A percentile compares a stretch with the other conserved stretches of the same genome.
These are phyloP conservation scores for Exserohilum rostratum DNA, from an alignment of 2,329 filamentous ascomycete genomes.

Conservation along the genomic window DNA sequence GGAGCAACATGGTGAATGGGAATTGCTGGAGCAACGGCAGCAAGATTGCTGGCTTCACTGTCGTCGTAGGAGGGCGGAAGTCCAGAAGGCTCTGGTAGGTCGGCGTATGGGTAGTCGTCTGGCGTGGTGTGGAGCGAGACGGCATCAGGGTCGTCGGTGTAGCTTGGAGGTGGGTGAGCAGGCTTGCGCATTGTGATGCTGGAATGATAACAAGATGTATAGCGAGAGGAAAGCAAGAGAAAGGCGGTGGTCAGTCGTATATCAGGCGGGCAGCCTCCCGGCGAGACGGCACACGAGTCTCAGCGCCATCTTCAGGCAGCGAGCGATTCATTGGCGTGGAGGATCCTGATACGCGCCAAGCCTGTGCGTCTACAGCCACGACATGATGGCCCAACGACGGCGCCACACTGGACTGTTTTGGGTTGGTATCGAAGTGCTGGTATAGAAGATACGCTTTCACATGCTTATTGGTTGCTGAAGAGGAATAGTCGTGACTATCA, in stretches of 20 bases:
- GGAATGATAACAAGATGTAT: background rate
- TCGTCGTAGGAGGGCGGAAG: constrained; percentile 47
- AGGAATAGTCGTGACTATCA: background rate
- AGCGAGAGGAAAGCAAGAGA: background rate
- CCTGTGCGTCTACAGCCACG: background rate
- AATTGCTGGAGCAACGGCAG: constrained; percentile 8
- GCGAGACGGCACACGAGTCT: constrained; percentile 32
- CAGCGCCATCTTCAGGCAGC: constrained; percentile 32
- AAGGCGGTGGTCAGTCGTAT: constrained; percentile 10
- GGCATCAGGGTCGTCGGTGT: constrained; percentile 48
- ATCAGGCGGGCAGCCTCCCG: constrained; percentile 14
- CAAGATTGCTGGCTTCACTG: constrained; percentile 30
- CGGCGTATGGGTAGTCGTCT: constrained; percentile 46
- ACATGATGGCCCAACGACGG: background rate
- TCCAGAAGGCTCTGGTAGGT: constrained; percentile 41
- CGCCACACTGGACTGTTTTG: background rate
- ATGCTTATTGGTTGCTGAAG: background rate
- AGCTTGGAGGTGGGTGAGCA: constrained; percentile 26
- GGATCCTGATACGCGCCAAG: constrained; percentile 3
- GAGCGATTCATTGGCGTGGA: constrained; percentile 20
- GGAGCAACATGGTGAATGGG: constrained; percentile 37
- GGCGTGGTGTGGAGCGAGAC: constrained; percentile 49
- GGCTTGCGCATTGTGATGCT: constrained; percentile 39
- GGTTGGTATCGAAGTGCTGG: background rate
- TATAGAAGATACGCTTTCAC: background rate